Evolutionary conservation across 2,329 filamentous ascomycete species (phyloP).

Genomic region (Talaromyces verruculosus): DNA sequence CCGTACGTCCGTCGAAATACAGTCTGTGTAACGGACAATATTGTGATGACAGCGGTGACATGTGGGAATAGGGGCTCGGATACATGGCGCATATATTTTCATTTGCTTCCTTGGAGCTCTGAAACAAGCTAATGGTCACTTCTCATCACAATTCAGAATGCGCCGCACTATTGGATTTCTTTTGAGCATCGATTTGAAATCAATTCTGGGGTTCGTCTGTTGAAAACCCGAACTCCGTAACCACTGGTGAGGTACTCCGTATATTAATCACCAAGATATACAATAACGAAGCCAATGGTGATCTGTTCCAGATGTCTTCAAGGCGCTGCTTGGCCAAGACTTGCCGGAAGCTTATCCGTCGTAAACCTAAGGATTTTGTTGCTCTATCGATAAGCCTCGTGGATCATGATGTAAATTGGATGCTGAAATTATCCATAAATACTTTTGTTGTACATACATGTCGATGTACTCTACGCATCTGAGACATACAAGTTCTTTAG

Average conservation of each 20-base stretch:
- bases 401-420: neutral
- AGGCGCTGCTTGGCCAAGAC: neutral
- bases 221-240: neutral
- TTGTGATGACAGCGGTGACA: neutral
- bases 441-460: neutral
- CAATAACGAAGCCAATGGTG: neutral
- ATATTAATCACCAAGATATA: neutral
- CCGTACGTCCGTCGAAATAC: neutral
- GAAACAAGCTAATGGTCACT: conserved; percentile 7
- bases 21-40: neutral
- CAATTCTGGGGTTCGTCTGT: neutral
- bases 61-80: conserved; percentile 16
- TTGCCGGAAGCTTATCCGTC: neutral
- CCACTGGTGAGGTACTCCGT: neutral
- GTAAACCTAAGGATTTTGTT: neutral
- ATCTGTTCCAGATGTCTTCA: neutral
- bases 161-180: neutral
- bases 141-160: neutral
- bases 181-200: neutral
- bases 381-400: neutral
- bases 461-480: neutral
- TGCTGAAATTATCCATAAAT: neutral
- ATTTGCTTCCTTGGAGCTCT: neutral
- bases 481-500: neutral
- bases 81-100: neutral